phyloP scores from a whole-genome alignment of 2,329 filamentous ascomycete species.

The Neonectria ditissima region DNA sequence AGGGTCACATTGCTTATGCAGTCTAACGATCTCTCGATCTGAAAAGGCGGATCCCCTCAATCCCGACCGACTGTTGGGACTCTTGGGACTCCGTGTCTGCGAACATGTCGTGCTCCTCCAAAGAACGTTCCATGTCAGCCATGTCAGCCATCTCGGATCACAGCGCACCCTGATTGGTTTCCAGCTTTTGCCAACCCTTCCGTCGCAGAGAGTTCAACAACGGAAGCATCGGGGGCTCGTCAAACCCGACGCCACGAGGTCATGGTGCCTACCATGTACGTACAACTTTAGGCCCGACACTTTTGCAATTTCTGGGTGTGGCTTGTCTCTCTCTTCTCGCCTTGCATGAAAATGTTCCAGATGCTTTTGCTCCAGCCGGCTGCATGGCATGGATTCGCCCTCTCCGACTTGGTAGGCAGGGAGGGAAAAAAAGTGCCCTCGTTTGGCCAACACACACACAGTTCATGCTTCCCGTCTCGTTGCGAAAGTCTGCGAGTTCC shows the following conservation, averaged over 20 bases:
- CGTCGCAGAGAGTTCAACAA: neutral
- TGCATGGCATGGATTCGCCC: neutral
- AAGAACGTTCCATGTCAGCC: too few relatives aligned
- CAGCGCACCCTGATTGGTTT: neutral
- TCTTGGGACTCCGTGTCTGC: too few relatives aligned
- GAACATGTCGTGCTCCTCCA: too few relatives aligned
- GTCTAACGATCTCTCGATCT: too few relatives aligned
- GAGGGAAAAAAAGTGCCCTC: too few relatives aligned
- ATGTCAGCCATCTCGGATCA: neutral
- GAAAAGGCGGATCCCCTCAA: too few relatives aligned
- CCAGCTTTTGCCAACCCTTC: neutral
- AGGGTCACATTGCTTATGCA: too few relatives aligned
- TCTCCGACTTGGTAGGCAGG: too few relatives aligned
- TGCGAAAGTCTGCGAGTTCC: neutral
- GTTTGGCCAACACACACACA: too few relatives aligned
- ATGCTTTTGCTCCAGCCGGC: neutral
- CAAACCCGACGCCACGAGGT: conserved; percentile 30
- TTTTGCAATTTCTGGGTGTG: conserved; percentile 24
- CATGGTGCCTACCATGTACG: conserved; percentile 32
- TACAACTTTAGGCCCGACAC: neutral
- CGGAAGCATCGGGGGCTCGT: conserved; percentile 31
- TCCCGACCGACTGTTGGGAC: too few relatives aligned
- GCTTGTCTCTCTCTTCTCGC: conserved; percentile 24
- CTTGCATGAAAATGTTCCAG: neutral
- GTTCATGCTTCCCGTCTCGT: too few relatives aligned